Base-by-base conservation (phyloP, 176 grass and related monocot genomes). In the Cenchrus purpureus region DNA sequence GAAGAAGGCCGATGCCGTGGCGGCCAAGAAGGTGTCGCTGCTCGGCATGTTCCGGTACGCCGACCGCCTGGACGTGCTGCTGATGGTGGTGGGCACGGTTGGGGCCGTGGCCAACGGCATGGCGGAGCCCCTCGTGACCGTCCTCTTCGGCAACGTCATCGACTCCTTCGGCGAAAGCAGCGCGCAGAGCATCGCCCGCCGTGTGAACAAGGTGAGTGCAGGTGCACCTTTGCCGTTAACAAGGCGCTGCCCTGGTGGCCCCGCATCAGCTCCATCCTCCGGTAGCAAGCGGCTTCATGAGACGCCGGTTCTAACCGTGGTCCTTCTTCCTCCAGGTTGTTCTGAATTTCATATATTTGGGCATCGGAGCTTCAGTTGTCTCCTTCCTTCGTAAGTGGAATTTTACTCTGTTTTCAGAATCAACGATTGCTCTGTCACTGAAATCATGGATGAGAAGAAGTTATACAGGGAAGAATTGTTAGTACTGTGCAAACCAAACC, bases 331-430 rank as follows among this genome's bases (percentile, higher is more conserved):
- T 77, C 16, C 79, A 95, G 93, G 74, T 80, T 74, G 90, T 92
- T 56, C 65, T 92, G 13, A 40, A 91, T 42, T 92, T 95, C 67
- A 12, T 95, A 73, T 95, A 95, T 78, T 3, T 95, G 81, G 93
- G 73, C 64, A 80, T 87, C 13, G 93, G 86, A 75, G 56, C 80
- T 4, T 14, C 82, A 45, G 79, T 85, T 63, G 88, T 61, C 19
- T 65, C 90, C 20, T 90, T 87, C 77, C 85, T 95, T 61, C 90
- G 93, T 95, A 95, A 92, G 93, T 89, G 64, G 14, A 78, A 17
- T 25, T 57, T 73, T 40, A 74, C 53, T 17, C 8, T 25, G 8
- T 28, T 84, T 19, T 34, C 6, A 8, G 15, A 62, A 20, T 59
- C 67, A 15, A 14, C 25, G 31, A 22, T 42, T 56, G 5, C 11